Evolutionary conservation across 225 moss, liverwort and hornwort species (phyloP).

Genomic region (Marchantia polymorpha): DNA sequence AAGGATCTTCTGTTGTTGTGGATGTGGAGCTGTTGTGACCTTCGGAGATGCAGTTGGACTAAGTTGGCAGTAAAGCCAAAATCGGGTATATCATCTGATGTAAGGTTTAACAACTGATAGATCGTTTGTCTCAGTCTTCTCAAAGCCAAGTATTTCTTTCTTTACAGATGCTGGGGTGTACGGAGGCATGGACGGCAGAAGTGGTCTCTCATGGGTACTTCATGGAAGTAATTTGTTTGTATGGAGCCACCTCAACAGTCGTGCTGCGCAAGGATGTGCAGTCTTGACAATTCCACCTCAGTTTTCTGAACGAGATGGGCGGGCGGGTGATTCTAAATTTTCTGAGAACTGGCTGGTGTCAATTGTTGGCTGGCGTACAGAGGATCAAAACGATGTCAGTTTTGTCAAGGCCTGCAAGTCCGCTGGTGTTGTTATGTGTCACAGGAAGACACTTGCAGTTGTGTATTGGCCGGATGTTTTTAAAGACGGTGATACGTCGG

Average conservation of each 20-base stretch:
- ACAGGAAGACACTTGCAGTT: slow-evolving; percentile 54
- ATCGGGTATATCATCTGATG: no score
- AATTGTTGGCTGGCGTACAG: slow-evolving; percentile 60
- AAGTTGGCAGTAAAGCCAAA: no score
- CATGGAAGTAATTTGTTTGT: slow-evolving; percentile 65
- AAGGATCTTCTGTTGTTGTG: no score
- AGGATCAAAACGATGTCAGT: slow-evolving; percentile 45
- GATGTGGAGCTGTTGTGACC: no score
- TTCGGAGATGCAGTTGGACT: no score
- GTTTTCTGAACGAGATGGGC: slow-evolving; percentile 33
- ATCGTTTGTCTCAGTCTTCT: slow-evolving; percentile 14
- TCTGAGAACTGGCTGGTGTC: slow-evolving; percentile 77
- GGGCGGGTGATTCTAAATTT: slow-evolving; percentile 33
- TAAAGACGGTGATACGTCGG: slow-evolving; percentile 43
- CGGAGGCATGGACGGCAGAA: slow-evolving; percentile 85
- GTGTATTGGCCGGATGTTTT: slow-evolving; percentile 89
- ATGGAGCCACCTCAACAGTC: slow-evolving; percentile 85
- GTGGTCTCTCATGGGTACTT: slow-evolving; percentile 81
- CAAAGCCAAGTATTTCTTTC: slow-evolving; percentile 14
- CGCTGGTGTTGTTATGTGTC: slow-evolving; percentile 79
- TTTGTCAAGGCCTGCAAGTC: slow-evolving; percentile 52
- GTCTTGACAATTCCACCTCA: slow-evolving; percentile 66
- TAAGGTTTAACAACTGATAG: no score
- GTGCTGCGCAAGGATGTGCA: slow-evolving; percentile 53
- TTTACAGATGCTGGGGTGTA: slow-evolving; percentile 58